Conservation (phyloP, 768 basidiomycete species). For the Agaricus bisporus region DNA sequence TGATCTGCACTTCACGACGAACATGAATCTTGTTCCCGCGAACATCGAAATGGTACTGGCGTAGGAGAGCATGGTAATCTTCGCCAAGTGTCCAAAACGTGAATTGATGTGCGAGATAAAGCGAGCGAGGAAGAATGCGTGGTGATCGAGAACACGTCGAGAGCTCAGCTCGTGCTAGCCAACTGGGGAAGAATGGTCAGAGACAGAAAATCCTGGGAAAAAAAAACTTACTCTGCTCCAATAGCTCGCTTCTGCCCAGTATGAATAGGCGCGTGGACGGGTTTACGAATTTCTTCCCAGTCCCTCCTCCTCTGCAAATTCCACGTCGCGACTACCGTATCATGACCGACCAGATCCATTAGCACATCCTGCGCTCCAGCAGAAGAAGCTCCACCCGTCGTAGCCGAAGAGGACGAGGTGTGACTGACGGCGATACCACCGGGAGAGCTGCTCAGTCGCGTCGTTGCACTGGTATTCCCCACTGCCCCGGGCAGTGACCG, state of each 20-base stretch:
- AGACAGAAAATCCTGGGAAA: slow-evolving; percentile 7
- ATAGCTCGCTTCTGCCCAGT: slow-evolving; percentile 1
- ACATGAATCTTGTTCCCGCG: slow-evolving; percentile 59
- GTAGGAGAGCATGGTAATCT: slow-evolving; percentile 76
- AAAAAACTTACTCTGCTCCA: slow-evolving; percentile 29
- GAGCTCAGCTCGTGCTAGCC: slow-evolving; percentile 77
- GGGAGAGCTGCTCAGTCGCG: background rate
- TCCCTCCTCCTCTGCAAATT: slow-evolving; percentile 43
- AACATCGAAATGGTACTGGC: slow-evolving; percentile 55
- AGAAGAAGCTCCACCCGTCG: slow-evolving; percentile 7
- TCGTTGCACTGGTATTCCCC: slow-evolving; percentile 8
- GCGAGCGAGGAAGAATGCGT: slow-evolving; percentile 58
- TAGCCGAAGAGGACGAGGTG: slow-evolving; percentile 25
- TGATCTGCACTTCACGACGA: slow-evolving; percentile 49
- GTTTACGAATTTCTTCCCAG: slow-evolving; percentile 47
- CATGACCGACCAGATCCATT: slow-evolving; percentile 7
- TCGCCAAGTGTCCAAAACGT: slow-evolving; percentile 70
- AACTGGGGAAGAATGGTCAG: slow-evolving; percentile 32
- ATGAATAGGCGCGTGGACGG: slow-evolving; percentile 12
- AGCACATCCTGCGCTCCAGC: background rate
- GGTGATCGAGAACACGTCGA: slow-evolving; percentile 61
- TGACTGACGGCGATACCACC: slow-evolving; percentile 26
- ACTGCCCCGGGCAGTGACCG: slow-evolving; percentile 56
- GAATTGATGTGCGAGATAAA: slow-evolving; percentile 86
- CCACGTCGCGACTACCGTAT: slow-evolving; percentile 54